Conservation (phyloP, 164 flowering plant genomes). For the Stephania cephalantha region DNA sequence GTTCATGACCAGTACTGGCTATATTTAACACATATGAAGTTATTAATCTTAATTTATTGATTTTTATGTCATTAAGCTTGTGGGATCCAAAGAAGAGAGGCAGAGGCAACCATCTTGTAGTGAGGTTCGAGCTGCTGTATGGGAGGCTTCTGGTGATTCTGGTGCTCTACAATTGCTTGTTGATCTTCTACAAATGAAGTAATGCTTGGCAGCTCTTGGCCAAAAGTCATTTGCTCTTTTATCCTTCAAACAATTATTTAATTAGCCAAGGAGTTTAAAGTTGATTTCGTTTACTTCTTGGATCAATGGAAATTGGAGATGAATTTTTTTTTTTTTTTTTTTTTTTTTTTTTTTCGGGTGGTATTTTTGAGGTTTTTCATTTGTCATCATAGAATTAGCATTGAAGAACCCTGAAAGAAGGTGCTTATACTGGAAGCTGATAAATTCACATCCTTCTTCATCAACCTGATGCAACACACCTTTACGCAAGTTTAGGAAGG, state of each 20-base stretch:
- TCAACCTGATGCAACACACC: neutral
- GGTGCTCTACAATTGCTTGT: conserved; percentile 93
- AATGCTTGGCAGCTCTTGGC: conserved; percentile 12
- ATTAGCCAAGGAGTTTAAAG: neutral
- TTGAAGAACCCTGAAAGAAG: neutral
- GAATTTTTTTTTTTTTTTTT: no score
- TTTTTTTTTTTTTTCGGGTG: no score
- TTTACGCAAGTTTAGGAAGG: neutral
- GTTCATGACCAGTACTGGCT: neutral
- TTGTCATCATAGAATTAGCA: neutral
- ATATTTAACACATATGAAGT: neutral
- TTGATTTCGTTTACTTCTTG: neutral
- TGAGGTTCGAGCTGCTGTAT: conserved; percentile 82
- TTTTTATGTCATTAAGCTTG: conserved; percentile 45
- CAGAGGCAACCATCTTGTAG: conserved; percentile 62
- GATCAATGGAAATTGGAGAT: no score
- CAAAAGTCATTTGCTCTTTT: neutral
- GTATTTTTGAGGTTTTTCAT: no score
- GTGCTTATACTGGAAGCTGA: neutral
- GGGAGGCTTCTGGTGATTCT: conserved; percentile 98
- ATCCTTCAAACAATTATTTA: neutral
- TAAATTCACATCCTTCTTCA: neutral
- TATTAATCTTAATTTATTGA: neutral
- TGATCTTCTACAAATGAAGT: conserved; percentile 85
- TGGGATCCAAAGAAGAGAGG: conserved; percentile 52